Base-by-base conservation (phyloP, 148 eudicot species). In the Suaeda aralocaspica region DNA sequence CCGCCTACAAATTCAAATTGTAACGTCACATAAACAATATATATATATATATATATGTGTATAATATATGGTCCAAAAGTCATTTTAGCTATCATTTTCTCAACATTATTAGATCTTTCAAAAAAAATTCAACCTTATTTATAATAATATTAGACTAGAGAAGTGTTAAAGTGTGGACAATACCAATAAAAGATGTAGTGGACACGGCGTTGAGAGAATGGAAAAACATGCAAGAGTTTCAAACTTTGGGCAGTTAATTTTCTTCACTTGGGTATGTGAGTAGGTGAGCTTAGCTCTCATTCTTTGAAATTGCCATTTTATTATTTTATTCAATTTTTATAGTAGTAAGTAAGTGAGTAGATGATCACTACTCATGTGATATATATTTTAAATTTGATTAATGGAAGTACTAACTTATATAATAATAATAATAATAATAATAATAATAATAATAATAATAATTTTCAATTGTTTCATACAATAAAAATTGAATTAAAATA, bases 221-320 rank as follows among this genome's bases (percentile, higher is more conserved):
- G 31, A 31, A 59, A 31, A 21, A 24, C 22, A 59, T 49, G 53
- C 53, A 49, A 18, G 22, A 29, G 24, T 59, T 58, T 59, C 63
- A 59, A 59, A 59, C 22, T 57, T 6, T 18, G 8, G 3, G 63
- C 63, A 59, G 16, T 59, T 13, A 59, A 30, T 9, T 44, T 44
- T 11, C 15, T 21, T 18, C 56, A 16, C 21, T 28, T 21, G 51
- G 51, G 66, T 42, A 50, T 67, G 51, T 69, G 36, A 59, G 68
- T 60, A 59, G 77, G 61, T 74, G 60, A 67, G 63, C 66, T 59
- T 42, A 67, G 63, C 66, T 59, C 51, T 4, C 48, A 66, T 66
- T 66, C 57, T 56, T 73, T 52, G 22, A 56, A 45, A 59, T 59
- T 41, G 33, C 50, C 50, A 51, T 19, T 36, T 36, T 36, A 36